Conservation (phyloP, 345 rosid species). For the Sisymbrium altissimum region DNA sequence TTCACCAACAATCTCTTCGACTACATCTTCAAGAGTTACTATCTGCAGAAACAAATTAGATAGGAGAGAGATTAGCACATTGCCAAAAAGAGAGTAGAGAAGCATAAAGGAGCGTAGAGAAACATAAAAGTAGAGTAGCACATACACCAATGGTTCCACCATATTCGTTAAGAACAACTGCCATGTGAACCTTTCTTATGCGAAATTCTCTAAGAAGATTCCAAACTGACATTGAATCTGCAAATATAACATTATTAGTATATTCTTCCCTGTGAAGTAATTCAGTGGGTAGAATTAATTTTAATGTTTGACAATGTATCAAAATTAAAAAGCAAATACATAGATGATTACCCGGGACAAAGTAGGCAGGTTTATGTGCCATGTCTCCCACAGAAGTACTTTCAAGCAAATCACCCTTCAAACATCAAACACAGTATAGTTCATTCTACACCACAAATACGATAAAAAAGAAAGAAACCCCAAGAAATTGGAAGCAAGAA, state of each 20-base stretch:
- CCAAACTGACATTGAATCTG: slow-evolving; percentile 99
- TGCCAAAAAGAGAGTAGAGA: slow-evolving; percentile 7
- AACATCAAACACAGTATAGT: slow-evolving; percentile 53
- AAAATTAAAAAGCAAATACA: slow-evolving; percentile 6
- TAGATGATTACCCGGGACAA: slow-evolving; percentile 76
- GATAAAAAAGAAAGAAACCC: slow-evolving; percentile 34
- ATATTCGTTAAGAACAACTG: slow-evolving; percentile 94
- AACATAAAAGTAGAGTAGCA: slow-evolving; percentile 18
- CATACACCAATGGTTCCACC: slow-evolving; percentile 99
- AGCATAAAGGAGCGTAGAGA: slow-evolving; percentile 15
- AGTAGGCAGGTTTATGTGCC: slow-evolving; percentile 99
- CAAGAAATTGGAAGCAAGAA: slow-evolving; percentile 5
- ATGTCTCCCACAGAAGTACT: slow-evolving; percentile 77
- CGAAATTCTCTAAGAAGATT: slow-evolving; percentile 98
- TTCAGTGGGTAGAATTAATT: background rate
- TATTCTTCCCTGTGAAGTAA: slow-evolving; percentile 6
- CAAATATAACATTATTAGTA: slow-evolving; percentile 23
- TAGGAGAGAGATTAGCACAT: background rate
- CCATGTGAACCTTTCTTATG: slow-evolving; percentile 99
- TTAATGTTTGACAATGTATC: background rate
- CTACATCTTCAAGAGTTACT: slow-evolving; percentile 94
- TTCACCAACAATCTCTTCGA: slow-evolving; percentile 98
- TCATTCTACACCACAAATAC: slow-evolving; percentile 41
- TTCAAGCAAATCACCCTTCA: slow-evolving; percentile 93
- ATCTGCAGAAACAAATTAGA: slow-evolving; percentile 49